Percentiles rank a stretch among this genome's conserved stretches.
Evolutionary conservation across 768 basidiomycete genomes (phyloP).

Genomic region (Sarcomyxa edulis): DNA sequence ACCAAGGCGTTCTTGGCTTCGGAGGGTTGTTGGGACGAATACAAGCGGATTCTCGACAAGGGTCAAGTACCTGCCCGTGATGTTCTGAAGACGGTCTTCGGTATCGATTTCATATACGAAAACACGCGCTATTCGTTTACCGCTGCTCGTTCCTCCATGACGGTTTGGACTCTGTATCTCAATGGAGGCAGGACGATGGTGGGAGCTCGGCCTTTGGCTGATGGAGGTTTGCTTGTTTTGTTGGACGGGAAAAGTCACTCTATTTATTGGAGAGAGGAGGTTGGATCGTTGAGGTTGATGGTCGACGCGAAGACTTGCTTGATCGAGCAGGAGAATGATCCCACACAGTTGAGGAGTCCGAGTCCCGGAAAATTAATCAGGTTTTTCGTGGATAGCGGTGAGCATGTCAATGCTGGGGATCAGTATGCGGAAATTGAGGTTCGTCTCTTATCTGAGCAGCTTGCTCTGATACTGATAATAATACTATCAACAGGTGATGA

Average conservation of each 20-base stretch:
- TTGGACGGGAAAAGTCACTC: conserved; percentile 96
- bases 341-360: conserved; percentile 93
- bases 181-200: conserved; percentile 93
- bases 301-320: conserved; percentile 97
- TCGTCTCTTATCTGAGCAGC: conserved; percentile 15
- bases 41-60: conserved; percentile 94
- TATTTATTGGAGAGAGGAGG: conserved; percentile 97
- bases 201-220: conserved; percentile 87
- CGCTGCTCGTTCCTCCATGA: conserved; percentile 83
- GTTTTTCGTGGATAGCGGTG: conserved; percentile 93
- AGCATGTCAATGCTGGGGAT: conserved; percentile 95
- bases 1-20: conserved; percentile 91
- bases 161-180: conserved; percentile 90
- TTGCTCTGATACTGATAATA: conserved; percentile 3
- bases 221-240: conserved; percentile 88
- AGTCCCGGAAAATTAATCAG: conserved; percentile 95
- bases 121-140: conserved; percentile 94
- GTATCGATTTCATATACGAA: conserved; percentile 97
- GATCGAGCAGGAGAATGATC: conserved; percentile 99
- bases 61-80: conserved; percentile 96
- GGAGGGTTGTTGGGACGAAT: conserved; percentile 86
- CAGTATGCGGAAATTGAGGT: conserved; percentile 98
- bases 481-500: conserved; percentile 67
- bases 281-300: conserved; percentile 87
- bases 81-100: conserved; percentile 93